phyloP scores from a whole-genome alignment of 2,329 filamentous ascomycete genomes.

The Epichloe gansuensis region DNA sequence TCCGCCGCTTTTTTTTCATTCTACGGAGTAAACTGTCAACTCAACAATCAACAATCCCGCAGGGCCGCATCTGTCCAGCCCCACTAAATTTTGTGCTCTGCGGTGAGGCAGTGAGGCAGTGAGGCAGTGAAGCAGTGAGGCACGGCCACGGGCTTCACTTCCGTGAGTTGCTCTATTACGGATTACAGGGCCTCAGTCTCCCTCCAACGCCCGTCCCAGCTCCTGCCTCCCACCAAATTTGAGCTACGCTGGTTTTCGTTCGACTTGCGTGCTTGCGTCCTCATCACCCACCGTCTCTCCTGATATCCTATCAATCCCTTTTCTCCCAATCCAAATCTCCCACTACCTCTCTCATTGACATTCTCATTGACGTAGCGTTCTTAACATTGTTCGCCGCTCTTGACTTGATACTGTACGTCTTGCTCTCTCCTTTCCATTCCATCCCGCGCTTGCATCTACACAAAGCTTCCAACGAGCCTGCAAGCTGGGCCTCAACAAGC shows the following conservation, averaged over 20 bases:
- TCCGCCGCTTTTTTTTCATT: neutral
- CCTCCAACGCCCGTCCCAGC: neutral
- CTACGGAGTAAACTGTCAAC: neutral
- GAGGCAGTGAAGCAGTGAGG: too few relatives aligned
- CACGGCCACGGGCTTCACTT: too few relatives aligned
- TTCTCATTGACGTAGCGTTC: neutral
- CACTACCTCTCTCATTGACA: neutral
- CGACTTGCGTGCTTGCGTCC: neutral
- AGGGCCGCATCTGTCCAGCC: too few relatives aligned
- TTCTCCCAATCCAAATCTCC: neutral
- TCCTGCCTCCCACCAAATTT: constrained; percentile 1
- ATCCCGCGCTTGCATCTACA: neutral
- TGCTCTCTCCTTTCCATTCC: neutral
- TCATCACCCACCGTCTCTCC: neutral
- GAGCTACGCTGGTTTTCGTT: neutral
- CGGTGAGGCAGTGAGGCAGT: too few relatives aligned
- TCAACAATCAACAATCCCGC: constrained; percentile 2
- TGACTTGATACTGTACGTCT: neutral
- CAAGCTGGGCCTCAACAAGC: constrained; percentile 4
- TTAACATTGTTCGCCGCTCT: neutral
- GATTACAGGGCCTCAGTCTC: neutral
- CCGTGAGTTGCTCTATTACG: neutral
- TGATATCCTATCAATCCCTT: neutral
- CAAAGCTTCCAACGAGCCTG: neutral
- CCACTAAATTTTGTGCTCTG: too few relatives aligned